Percentiles rank a stretch among this genome's conserved stretches.
Conservation (phyloP, 2,329 filamentous ascomycete species). For the Hypomyces perniciosus region DNA sequence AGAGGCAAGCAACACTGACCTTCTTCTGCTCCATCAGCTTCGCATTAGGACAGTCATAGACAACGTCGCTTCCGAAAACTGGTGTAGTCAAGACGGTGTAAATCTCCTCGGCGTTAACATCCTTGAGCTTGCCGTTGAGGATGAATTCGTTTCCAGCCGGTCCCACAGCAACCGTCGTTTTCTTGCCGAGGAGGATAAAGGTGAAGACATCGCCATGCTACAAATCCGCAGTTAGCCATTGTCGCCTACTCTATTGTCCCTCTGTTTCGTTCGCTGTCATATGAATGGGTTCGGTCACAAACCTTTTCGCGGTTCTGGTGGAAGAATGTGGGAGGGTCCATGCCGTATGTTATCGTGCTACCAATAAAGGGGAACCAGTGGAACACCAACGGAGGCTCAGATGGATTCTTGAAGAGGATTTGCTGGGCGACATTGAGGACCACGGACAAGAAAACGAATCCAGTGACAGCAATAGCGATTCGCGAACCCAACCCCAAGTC, state of each 20-base stretch:
- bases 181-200: slow-evolving; percentile 81
- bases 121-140: slow-evolving; percentile 82
- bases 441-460: slow-evolving; percentile 50
- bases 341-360: slow-evolving; percentile 89
- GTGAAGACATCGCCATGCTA: slow-evolving; percentile 88
- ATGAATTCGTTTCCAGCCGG: slow-evolving; percentile 85
- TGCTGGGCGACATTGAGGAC: slow-evolving; percentile 76
- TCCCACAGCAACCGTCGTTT: slow-evolving; percentile 80
- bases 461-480: slow-evolving; percentile 37
- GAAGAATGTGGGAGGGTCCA: slow-evolving; percentile 90
- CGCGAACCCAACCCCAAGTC: slow-evolving; percentile 43
- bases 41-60: slow-evolving; percentile 85
- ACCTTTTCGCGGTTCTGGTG: slow-evolving; percentile 70
- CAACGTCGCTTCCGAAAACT: slow-evolving; percentile 76
- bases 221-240: background rate
- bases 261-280: background rate
- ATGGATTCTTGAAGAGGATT: slow-evolving; percentile 72
- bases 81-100: slow-evolving; percentile 70
- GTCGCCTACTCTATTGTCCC: background rate
- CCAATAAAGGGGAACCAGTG: slow-evolving; percentile 79
- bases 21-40: slow-evolving; percentile 97
- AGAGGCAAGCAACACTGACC: slow-evolving; percentile 39
- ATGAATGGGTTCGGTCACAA: slow-evolving; percentile 17
- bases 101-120: slow-evolving; percentile 86
- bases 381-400: slow-evolving; percentile 76